Percentiles rank a stretch among this genome's conserved stretches.
Evolutionary conservation across 805 yeast genomes (phyloP).

Genomic region (Saturnispora sekii): DNA sequence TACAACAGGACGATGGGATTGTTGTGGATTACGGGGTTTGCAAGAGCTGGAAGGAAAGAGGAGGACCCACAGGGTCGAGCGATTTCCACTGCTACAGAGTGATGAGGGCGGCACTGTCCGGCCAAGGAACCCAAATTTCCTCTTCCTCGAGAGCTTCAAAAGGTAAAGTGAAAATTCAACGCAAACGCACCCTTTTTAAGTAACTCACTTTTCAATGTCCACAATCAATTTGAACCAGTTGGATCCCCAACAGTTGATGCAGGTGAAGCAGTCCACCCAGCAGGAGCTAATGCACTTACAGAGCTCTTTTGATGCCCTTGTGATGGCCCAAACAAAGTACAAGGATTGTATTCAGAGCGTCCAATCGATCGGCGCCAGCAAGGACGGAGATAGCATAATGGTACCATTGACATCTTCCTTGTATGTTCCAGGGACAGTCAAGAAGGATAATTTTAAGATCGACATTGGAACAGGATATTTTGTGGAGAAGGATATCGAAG

Average conservation of each 20-base stretch:
- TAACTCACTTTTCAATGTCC: background rate
- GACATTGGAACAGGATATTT: conserved; percentile 96
- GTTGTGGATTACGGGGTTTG: conserved; percentile 9
- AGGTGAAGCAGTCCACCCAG: conserved; percentile 74
- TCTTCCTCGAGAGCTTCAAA: background rate
- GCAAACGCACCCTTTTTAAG: conserved; percentile 3
- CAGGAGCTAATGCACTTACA: conserved; percentile 81
- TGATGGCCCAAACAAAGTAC: conserved; percentile 73
- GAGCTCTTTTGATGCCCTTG: conserved; percentile 73
- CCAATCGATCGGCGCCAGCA: conserved; percentile 34
- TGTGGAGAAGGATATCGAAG: conserved; percentile 65
- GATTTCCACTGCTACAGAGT: conserved; percentile 4
- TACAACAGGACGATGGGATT: background rate
- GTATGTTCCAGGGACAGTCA: conserved; percentile 77
- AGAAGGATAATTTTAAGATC: conserved; percentile 62
- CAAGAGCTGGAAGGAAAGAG: conserved; percentile 8
- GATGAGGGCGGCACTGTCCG: background rate
- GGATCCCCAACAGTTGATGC: conserved; percentile 74
- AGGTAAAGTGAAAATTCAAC: background rate
- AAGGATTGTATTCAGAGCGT: conserved; percentile 72
- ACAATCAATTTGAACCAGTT: conserved; percentile 45
- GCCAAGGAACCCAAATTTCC: background rate
- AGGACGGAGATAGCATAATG: conserved; percentile 42
- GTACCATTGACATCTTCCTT: conserved; percentile 86
- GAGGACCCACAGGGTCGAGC: background rate